Base-by-base conservation (phyloP, 257 asterid genomes). In the Ligustrum vulgare region DNA sequence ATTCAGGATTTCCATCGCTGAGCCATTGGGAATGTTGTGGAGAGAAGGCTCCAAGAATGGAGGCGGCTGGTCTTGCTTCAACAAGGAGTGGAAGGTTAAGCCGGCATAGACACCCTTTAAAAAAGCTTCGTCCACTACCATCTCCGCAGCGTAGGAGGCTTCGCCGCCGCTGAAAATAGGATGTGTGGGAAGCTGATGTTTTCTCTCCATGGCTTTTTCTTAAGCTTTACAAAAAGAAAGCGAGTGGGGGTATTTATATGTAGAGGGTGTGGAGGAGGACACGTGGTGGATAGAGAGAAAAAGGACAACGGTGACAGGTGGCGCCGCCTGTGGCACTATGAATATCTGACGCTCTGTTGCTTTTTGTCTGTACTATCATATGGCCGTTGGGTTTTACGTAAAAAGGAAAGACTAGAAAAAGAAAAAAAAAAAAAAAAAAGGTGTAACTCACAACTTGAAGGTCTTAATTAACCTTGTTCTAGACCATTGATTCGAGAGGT, bases 81-180 rank as follows among this genome's bases (percentile, higher is more conserved):
- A 56, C 76, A 84, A 70, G 11, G 91, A 80, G 41, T 83, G 88
- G 75, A 87, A 87, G 62, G 83, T 84, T 32, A 89, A 83, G 15
- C 85, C 91, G 16, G 85, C 80, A 41, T 77, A 72, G 41, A 72
- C 32, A 67, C 88, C 91, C 31, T 79, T 82, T 23, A 82, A 31
- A 75, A 81, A 85, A 22, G 90, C 91, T 15, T 84, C 87, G 1
- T 76, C 81, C 2, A 75, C 72, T 31, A 85, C 56, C 77, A 79
- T 25, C 15, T 10, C 72, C 45, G 54, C 64, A 37, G 81, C 51
- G 62, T 39, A 11, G 69, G 75, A 4, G 10, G 69, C 20, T 47
- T 73, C 78, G 41, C 63, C 79, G 58, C 64, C 82, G 77, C 4
- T 7, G 28, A 9, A 23, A 2, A 25, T 15, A 23, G 67, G 67